Evolutionary conservation across 202 grass and related monocot species (phyloP).

Genomic region (Eragrostis tef): DNA sequence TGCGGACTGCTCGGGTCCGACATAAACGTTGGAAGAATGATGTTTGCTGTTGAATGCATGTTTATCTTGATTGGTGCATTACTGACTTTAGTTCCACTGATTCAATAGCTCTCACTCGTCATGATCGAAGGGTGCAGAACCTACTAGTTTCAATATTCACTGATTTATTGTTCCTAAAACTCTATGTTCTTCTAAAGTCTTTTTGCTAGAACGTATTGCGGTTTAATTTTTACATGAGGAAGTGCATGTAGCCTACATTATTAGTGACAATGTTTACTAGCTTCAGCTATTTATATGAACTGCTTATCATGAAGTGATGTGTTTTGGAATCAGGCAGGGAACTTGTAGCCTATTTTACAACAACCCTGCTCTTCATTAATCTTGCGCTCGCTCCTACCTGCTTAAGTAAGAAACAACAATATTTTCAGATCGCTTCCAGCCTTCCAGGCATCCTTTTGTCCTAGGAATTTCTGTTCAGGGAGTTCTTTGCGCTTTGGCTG

Average conservation of each 20-base stretch:
- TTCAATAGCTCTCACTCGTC: not conserved
- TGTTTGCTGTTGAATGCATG: not conserved
- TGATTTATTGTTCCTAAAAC: not conserved
- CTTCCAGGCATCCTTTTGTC: not conserved
- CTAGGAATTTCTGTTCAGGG: not conserved
- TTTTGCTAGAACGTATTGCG: not conserved
- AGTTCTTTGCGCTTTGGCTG: not conserved
- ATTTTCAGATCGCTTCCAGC: not conserved
- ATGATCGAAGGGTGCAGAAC: not conserved
- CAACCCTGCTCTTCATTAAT: not conserved
- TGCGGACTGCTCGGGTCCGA: not conserved
- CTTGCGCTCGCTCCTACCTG: not conserved
- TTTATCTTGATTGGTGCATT: not conserved
- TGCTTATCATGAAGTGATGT: conserved; percentile 8
- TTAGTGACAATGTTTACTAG: not conserved
- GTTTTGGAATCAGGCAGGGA: not conserved
- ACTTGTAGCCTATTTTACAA: not conserved
- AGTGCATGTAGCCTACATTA: not conserved
- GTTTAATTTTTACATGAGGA: not conserved
- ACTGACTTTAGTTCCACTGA: not conserved
- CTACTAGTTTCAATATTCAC: not conserved
- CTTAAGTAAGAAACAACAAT: not conserved
- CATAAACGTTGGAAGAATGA: not conserved
- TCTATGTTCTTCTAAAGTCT: not conserved
- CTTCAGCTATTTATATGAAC: not conserved